Evolutionary conservation across 2,329 filamentous ascomycete species (phyloP).

Genomic region (Aplosporella prunicola): DNA sequence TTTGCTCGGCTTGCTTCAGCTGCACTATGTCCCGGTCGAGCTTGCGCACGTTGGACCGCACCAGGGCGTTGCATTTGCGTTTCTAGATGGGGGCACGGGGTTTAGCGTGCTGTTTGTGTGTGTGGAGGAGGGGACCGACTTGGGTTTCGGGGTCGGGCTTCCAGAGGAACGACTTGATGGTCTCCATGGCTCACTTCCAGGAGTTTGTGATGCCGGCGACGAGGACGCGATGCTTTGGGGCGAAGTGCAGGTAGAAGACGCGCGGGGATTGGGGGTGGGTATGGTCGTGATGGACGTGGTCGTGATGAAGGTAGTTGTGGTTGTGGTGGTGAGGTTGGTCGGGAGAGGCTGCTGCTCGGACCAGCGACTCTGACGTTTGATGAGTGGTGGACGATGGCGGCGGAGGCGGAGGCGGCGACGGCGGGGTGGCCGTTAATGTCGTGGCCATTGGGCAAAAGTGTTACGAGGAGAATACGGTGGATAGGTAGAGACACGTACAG

Average conservation of each 20-base stretch:
- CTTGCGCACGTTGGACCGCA: slow-evolving; percentile 84
- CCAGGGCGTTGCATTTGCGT: slow-evolving; percentile 86
- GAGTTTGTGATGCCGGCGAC: too few relatives aligned
- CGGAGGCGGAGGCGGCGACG: too few relatives aligned
- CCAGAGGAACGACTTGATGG: slow-evolving; percentile 75
- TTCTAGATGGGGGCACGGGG: slow-evolving; percentile 52
- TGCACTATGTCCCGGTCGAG: slow-evolving; percentile 84
- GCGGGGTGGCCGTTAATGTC: too few relatives aligned
- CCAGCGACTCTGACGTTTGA: not conserved
- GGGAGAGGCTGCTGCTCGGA: not conserved
- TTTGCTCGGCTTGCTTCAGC: slow-evolving; percentile 63
- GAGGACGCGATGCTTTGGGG: not conserved
- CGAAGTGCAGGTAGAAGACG: not conserved
- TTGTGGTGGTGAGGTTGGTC: not conserved
- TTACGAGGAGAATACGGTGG: too few relatives aligned
- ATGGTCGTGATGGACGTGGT: not conserved
- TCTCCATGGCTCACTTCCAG: slow-evolving; percentile 71
- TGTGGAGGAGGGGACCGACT: slow-evolving; percentile 46
- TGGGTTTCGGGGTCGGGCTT: slow-evolving; percentile 90
- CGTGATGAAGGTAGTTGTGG: not conserved
- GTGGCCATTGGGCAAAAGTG: too few relatives aligned
- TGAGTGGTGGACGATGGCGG: too few relatives aligned
- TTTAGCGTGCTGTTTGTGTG: too few relatives aligned
- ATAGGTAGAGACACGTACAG: too few relatives aligned
- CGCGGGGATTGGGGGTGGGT: not conserved